Evolutionary conservation across 2,329 filamentous ascomycete genomes (phyloP).

Genomic region (Diaporthe citri): DNA sequence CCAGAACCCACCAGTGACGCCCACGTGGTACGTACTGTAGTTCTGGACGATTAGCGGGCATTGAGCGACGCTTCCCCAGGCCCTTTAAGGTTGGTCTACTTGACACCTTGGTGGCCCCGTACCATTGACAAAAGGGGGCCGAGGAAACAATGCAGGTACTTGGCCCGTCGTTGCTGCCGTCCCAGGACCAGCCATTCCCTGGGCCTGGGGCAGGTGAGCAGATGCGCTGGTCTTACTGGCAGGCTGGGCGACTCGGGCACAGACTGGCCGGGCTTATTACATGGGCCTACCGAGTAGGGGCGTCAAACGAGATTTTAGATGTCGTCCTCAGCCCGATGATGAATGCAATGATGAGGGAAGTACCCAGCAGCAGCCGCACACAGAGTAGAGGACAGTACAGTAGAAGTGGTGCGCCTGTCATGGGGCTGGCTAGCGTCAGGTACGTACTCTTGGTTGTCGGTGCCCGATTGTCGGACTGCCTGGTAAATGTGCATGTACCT

Average conservation of each 20-base stretch:
- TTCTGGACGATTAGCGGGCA: slow-evolving; percentile 9
- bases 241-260: not conserved
- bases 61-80: not conserved
- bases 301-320: not conserved
- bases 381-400: no score
- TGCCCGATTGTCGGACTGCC: slow-evolving; percentile 17
- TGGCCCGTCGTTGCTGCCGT: slow-evolving; percentile 7
- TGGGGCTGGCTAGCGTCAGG: slow-evolving; percentile 7
- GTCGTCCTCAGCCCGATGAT: not conserved
- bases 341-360: not conserved
- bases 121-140: slow-evolving; percentile 10
- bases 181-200: not conserved
- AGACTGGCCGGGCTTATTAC: not conserved
- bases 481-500: not conserved
- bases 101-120: slow-evolving; percentile 18
- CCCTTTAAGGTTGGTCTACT: slow-evolving; percentile 2
- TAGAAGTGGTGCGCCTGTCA: not conserved
- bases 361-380: not conserved
- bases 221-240: slow-evolving; percentile 15
- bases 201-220: slow-evolving; percentile 10
- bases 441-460: slow-evolving; percentile 7
- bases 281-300: not conserved
- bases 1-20: slow-evolving; percentile 23
- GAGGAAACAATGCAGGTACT: slow-evolving; percentile 17
- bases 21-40: slow-evolving; percentile 27